A percentile compares a stretch with the other conserved stretches of the same genome.
These are phyloP conservation scores for Tinospora cordifolia DNA, from an alignment of 164 flowering plant genomes.

Conservation along the genomic window DNA sequence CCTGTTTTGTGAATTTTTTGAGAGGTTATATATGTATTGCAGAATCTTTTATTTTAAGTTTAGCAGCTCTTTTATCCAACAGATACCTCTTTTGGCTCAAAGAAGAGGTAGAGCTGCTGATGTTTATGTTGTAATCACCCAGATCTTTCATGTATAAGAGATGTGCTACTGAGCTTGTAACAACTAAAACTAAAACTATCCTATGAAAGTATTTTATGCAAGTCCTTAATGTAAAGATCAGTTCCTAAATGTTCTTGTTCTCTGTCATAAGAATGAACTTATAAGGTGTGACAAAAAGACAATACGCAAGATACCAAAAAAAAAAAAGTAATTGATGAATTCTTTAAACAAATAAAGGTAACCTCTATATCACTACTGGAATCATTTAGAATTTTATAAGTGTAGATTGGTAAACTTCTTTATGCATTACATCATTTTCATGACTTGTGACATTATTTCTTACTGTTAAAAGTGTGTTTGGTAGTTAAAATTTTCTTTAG, in stretches of 20 bases:
- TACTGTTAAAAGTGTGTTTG: no score
- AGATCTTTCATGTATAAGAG: not conserved
- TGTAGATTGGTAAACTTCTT: no score
- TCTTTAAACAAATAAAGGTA: no score
- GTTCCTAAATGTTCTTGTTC: not conserved
- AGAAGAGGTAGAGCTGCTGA: not conserved
- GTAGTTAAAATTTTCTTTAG: no score
- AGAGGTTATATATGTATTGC: not conserved
- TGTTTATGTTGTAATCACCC: not conserved
- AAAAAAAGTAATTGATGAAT: no score
- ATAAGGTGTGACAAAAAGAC: no score
- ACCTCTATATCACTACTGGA: no score
- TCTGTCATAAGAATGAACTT: not conserved
- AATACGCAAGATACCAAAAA: no score
- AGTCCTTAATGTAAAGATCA: not conserved
- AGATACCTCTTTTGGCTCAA: not conserved
- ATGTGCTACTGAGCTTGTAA: not conserved
- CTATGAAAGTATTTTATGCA: no score
- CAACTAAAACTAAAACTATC: not conserved
- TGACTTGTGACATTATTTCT: no score
- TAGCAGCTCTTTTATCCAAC: not conserved
- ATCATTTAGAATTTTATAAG: no score
- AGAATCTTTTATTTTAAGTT: not conserved
- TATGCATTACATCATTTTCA: no score
- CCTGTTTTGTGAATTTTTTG: not conserved